Base-by-base conservation (phyloP, 352 stramenopile species). In the Phytopythium aichiense region DNA sequence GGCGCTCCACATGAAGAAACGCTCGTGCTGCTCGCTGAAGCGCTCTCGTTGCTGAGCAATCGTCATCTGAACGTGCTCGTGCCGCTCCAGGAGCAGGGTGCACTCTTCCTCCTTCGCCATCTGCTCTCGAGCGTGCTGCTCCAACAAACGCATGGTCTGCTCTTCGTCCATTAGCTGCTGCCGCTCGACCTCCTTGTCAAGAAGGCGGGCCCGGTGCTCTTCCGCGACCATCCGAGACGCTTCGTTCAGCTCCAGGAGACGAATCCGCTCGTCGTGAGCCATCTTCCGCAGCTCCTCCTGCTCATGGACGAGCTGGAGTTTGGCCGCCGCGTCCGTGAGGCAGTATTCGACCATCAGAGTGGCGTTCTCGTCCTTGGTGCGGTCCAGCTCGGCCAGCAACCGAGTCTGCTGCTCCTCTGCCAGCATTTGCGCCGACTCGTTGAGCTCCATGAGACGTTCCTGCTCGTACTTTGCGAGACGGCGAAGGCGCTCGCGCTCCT, bases 1-100 rank as follows among this genome's bases (percentile, higher is more conserved):
- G 18, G 37, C 37, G 22, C 53, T 60, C 38, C 37, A 60, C 40
- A 60, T 60, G 30, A 50, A n/a, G n/a, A 60, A 60, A 5, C 55
- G 55, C 28, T 60, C 55, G 30, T 60, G 38, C 40, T 60, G 38
- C 40, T 60, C 55, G 28, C 55, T 30, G 23, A 58, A 49, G 8
- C 38, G 53, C 53, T 58, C 31, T 49, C 25, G 35, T 48, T 58
- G 53, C 22, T 58, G 35, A 1, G 33, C 12, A 9, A 58, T 46
- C 0, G 23, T 28, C n/a, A 37, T 22, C 23, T 49, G 30, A 3
- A 20, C n/a, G 15, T 49, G 33, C 7, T 45, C 11, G 12, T 58
- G 54, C 11, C 38, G 23, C 25, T 33, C 37, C 0, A 60, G 37
- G 16, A 60, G 18, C 13, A 11, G 11, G 6, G 23, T 22, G 7